Evolutionary conservation across 163 green algal genomes (phyloP).

Genomic region (Chloromonas sp.): DNA sequence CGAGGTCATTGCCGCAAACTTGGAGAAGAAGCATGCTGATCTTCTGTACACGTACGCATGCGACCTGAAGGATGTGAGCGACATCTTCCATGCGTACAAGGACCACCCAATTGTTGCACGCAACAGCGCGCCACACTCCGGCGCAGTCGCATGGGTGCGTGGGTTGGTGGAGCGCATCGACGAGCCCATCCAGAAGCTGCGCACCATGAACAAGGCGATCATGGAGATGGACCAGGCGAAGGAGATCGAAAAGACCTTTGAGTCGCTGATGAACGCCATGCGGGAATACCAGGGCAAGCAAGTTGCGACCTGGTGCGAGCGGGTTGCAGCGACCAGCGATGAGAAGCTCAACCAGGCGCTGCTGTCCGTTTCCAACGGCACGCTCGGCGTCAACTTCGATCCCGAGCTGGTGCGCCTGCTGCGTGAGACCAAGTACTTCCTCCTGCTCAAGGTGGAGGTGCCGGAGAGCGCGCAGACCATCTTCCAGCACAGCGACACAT

Average conservation of each 20-base stretch:
- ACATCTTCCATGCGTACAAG: slow-evolving; percentile 52
- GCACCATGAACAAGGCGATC: slow-evolving; percentile 55
- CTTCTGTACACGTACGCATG: slow-evolving; percentile 54
- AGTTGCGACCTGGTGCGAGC: slow-evolving; percentile 61
- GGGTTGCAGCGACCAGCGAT: slow-evolving; percentile 57
- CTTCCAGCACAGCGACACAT: slow-evolving; percentile 62
- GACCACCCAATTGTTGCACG: slow-evolving; percentile 47
- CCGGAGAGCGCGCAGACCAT: slow-evolving; percentile 43
- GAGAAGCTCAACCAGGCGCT: slow-evolving; percentile 84
- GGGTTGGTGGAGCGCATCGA: slow-evolving; percentile 73
- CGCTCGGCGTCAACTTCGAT: slow-evolving; percentile 87
- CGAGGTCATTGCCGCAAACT: slow-evolving; percentile 66
- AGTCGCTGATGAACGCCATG: slow-evolving; percentile 58
- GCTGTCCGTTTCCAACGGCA: slow-evolving; percentile 36
- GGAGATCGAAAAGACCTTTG: slow-evolving; percentile 59
- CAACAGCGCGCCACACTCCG: slow-evolving; percentile 70
- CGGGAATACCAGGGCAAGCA: slow-evolving; percentile 55
- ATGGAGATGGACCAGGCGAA: slow-evolving; percentile 62
- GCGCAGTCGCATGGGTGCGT: slow-evolving; percentile 73
- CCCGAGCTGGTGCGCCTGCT: slow-evolving; percentile 76
- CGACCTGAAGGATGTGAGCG: slow-evolving; percentile 65
- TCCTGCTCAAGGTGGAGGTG: slow-evolving; percentile 61
- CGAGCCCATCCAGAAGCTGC: slow-evolving; percentile 61
- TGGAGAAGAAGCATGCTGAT: slow-evolving; percentile 75
- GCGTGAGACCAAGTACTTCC: slow-evolving; percentile 85